Conservation (phyloP, 108 stramenopile species). For the Phaeodactylum tricornutum region DNA sequence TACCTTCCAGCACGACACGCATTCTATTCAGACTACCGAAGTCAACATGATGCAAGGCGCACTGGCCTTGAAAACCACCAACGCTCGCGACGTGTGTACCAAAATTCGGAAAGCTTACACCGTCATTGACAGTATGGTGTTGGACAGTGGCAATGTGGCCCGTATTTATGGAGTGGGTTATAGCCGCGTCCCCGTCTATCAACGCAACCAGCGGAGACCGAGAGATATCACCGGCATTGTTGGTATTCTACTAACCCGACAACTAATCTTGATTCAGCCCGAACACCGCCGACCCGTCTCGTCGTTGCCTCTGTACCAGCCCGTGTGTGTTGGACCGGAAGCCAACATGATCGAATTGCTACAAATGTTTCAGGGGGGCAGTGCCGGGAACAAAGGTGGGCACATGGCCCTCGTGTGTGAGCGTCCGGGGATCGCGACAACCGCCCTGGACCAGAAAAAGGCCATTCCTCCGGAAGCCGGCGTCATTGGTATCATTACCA, state of each 20-base stretch:
- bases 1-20: no score
- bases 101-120: conserved; percentile 34
- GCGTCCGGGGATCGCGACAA: conserved; percentile 43
- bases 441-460: conserved; percentile 18
- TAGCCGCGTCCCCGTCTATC: conserved; percentile 52
- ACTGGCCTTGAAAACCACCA: conserved; percentile 44
- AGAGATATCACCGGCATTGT: conserved; percentile 19
- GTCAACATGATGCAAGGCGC: conserved; percentile 60
- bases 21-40: conserved; percentile 28
- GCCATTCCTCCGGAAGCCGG: conserved; percentile 33
- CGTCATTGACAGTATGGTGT: conserved; percentile 24
- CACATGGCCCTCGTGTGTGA: conserved; percentile 60
- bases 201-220: conserved; percentile 12
- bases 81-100: conserved; percentile 54
- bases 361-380: conserved; percentile 30
- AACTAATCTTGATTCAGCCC: conserved; percentile 60
- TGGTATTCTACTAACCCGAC: conserved; percentile 49
- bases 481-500: conserved; percentile 50
- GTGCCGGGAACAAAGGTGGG: conserved; percentile 32
- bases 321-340: conserved; percentile 38
- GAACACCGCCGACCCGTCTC: conserved; percentile 36
- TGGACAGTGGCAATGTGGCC: conserved; percentile 37
- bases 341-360: conserved; percentile 41
- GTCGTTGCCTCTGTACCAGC: conserved; percentile 31
- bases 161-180: conserved; percentile 48